These are phyloP conservation scores for Pseudonectria foliicola DNA, from an alignment of 2,329 filamentous ascomycete species.

Conservation along the genomic window DNA sequence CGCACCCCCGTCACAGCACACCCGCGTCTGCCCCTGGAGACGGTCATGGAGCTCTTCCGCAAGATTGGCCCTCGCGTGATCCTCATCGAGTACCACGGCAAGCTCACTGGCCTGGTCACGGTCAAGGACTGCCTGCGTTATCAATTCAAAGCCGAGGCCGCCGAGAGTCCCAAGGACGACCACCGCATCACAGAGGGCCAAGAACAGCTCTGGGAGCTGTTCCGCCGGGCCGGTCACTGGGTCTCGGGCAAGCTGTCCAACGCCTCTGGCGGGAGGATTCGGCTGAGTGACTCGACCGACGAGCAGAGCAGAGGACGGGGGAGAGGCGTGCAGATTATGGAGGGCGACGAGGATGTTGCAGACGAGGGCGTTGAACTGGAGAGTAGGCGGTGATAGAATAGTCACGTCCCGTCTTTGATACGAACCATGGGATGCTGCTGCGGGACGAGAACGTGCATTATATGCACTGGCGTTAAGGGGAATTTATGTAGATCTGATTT, in stretches of 20 bases:
- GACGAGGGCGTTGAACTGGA: conserved; percentile 40
- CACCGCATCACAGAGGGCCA: conserved; percentile 49
- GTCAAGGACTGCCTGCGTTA: conserved; percentile 97
- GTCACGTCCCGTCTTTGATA: conserved; percentile 1
- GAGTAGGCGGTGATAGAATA: conserved; percentile 21
- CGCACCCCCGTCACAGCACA: conserved; percentile 85
- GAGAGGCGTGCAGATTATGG: conserved; percentile 39
- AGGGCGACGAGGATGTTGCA: conserved; percentile 34
- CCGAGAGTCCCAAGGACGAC: conserved; percentile 63
- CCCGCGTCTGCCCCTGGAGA: conserved; percentile 84
- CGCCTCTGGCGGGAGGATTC: conserved; percentile 50
- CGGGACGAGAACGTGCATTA: conserved; percentile 12
- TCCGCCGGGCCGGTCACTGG: conserved; percentile 50
- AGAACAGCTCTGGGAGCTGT: conserved; percentile 56
- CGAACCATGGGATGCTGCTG: conserved; percentile 4
- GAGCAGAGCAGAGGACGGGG: conserved; percentile 27
- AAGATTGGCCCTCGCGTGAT: conserved; percentile 95
- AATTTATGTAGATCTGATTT: conserved; percentile 4
- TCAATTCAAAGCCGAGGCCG: conserved; percentile 90
- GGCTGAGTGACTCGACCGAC: conserved; percentile 36
- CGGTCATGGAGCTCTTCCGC: conserved; percentile 96
- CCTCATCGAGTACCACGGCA: conserved; percentile 82
- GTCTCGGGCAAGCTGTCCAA: conserved; percentile 47
- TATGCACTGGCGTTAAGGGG: conserved; percentile 16
- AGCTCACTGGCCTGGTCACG: conserved; percentile 78